Percentiles rank a stretch among this genome's conserved stretches.
These are phyloP conservation scores for Mycena leptocephala DNA, from an alignment of 768 basidiomycete species.

Conservation along the genomic window DNA sequence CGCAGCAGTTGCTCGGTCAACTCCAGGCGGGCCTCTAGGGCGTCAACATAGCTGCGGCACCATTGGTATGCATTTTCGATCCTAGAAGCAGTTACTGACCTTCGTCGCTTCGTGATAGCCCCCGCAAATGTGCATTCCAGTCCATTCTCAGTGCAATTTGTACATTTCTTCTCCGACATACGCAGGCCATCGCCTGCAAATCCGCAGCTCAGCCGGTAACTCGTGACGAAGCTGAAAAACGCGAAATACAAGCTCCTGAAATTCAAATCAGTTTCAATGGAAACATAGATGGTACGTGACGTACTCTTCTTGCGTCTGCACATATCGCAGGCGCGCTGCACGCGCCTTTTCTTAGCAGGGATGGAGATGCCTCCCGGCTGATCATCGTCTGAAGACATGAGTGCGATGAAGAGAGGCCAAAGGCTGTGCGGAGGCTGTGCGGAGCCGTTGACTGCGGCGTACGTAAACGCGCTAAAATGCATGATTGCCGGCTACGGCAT, in stretches of 20 bases:
- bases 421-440: no score
- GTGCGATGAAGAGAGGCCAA: neutral
- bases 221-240: neutral
- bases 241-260: neutral
- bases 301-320: neutral
- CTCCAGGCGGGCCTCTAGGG: slow-evolving; percentile 57
- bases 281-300: no score
- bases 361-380: neutral
- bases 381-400: neutral
- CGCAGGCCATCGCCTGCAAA: slow-evolving; percentile 10
- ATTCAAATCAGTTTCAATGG: no score
- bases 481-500: no score
- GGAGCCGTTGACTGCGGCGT: no score
- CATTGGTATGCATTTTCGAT: neutral
- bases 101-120: slow-evolving; percentile 51
- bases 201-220: neutral
- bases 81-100: slow-evolving; percentile 6
- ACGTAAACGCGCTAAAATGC: no score
- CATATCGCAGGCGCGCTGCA: neutral
- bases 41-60: slow-evolving; percentile 52
- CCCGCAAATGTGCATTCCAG: slow-evolving; percentile 61
- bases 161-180: slow-evolving; percentile 15
- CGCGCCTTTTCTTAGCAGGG: neutral
- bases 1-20: slow-evolving; percentile 61
- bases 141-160: slow-evolving; percentile 39